These are phyloP conservation scores for Annulohypoxylon maeteangense DNA, from an alignment of 495 filamentous ascomycete species.

Conservation along the genomic window DNA sequence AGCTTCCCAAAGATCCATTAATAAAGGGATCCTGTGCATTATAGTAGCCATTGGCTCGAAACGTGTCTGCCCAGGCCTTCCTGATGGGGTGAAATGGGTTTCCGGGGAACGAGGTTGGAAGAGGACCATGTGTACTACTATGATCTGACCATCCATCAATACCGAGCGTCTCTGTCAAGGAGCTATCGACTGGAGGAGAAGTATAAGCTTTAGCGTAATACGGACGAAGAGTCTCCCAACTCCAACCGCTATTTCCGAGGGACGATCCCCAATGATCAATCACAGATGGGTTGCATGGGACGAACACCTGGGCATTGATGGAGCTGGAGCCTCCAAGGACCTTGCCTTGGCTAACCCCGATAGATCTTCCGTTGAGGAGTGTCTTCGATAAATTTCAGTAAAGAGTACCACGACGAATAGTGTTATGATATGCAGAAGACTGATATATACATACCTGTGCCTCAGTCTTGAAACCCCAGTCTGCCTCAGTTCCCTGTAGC, in stretches of 20 bases:
- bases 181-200: not conserved
- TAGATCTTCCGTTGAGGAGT: conserved; percentile 57
- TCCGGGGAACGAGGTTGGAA: conserved; percentile 28
- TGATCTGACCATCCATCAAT: not conserved
- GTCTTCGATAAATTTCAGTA: not conserved
- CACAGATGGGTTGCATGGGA: conserved; percentile 18
- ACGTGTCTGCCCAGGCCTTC: conserved; percentile 45
- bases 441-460: not conserved
- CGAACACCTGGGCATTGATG: conserved; percentile 60
- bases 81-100: conserved; percentile 14
- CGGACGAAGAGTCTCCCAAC: conserved; percentile 46
- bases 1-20: not conserved
- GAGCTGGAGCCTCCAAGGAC: conserved; percentile 66
- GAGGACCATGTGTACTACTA: conserved; percentile 10
- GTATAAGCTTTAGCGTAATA: conserved; percentile 42
- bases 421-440: not conserved
- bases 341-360: conserved; percentile 60
- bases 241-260: conserved; percentile 55
- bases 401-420: not conserved
- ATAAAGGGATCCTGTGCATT: conserved; percentile 22
- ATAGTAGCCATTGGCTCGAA: conserved; percentile 31
- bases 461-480: not conserved
- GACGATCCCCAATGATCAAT: conserved; percentile 53
- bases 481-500: not conserved
- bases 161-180: conserved; percentile 1